A percentile compares a stretch with the other conserved stretches of the same genome.
These are phyloP conservation scores for Saccharomycopsis javanensis DNA, from an alignment of 805 yeast species.

Conservation along the genomic window DNA sequence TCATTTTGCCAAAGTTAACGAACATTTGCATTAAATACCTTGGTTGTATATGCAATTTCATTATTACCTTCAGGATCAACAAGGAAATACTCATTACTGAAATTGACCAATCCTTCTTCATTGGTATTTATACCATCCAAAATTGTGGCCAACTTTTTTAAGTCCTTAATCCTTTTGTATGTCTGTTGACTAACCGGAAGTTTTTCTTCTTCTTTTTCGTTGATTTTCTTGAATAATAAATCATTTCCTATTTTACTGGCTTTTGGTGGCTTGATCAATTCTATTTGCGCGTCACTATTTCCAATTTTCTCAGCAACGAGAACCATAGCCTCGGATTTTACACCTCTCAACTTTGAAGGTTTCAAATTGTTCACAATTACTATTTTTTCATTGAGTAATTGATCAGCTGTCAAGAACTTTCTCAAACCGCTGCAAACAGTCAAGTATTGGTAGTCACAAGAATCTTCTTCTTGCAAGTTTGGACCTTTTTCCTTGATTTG, in stretches of 20 bases:
- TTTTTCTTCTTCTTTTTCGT: neutral
- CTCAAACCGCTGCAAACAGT: constrained; percentile 57
- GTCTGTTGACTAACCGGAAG: neutral
- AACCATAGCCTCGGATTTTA: constrained; percentile 54
- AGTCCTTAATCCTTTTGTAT: constrained; percentile 26
- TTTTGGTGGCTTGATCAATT: constrained; percentile 38
- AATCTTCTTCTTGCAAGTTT: constrained; percentile 7
- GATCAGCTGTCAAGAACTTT: constrained; percentile 30
- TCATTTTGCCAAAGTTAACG: no score
- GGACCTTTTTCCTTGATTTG: constrained; percentile 21
- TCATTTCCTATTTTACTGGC: constrained; percentile 31
- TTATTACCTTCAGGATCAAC: constrained; percentile 2
- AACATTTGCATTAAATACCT: constrained; percentile 1
- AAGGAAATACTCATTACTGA: constrained; percentile 12
- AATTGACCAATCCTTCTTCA: constrained; percentile 26
- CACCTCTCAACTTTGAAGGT: constrained; percentile 54
- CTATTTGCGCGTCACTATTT: constrained; percentile 27
- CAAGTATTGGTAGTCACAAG: constrained; percentile 22
- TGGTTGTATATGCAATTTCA: constrained; percentile 2
- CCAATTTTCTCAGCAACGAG: constrained; percentile 40
- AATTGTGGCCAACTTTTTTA: constrained; percentile 30
- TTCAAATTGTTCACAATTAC: constrained; percentile 51
- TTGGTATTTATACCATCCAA: constrained; percentile 27
- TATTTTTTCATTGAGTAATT: constrained; percentile 33
- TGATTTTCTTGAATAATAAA: constrained; percentile 29